Evolutionary conservation across 2,329 filamentous ascomycete genomes (phyloP), one percentile per base, ranked within the genome.

Genomic region (Tolypocladium sp.): DNA sequence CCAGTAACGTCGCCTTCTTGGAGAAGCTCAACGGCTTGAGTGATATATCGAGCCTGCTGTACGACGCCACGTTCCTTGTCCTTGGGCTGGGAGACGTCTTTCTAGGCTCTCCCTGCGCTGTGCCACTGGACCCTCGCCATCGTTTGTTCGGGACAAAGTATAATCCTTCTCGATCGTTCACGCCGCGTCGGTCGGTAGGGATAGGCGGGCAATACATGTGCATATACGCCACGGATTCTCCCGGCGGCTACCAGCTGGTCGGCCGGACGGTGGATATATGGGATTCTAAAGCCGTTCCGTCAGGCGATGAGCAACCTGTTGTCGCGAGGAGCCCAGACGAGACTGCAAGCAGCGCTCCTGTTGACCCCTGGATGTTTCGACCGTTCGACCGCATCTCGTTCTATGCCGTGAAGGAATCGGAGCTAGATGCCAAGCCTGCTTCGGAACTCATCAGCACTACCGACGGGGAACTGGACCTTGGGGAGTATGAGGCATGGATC

Each of bases 1-100:
- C 85, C 0, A 82, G 83, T 63, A 87, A 87, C 58, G 74, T 86
- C 46, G 75, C 80, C 1, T 88, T 87, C 59, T 62, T 77, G 3
- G 67, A 71, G 56, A 61, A 64, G 51, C 63, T 74, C 13, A 75
- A 75, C 59, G 71, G 67, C 0, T 61, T 74, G 20, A 61, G 66
- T 2, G 64, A 67, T 2, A 63, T 75, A 12, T 64, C 66, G 3
- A 46, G 62, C 4, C 35, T 70, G 2, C 30, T 75, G 20, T 42
- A 64, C 4, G 73, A 77, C 1, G 69, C 70, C 0, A 65, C 64
- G 0, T 76, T 73, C 15, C 65, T 76, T 2, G 71, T 75, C 3
- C 61, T 76, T 7, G 74, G 73, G 1, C 69, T 76, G 0, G 74
- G 74, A 0, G 73, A 74, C 55, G 72, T 76, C n/a, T 76, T 73